Conservation (phyloP, 169 alveolate species). For the Plasmodium gaboni region DNA sequence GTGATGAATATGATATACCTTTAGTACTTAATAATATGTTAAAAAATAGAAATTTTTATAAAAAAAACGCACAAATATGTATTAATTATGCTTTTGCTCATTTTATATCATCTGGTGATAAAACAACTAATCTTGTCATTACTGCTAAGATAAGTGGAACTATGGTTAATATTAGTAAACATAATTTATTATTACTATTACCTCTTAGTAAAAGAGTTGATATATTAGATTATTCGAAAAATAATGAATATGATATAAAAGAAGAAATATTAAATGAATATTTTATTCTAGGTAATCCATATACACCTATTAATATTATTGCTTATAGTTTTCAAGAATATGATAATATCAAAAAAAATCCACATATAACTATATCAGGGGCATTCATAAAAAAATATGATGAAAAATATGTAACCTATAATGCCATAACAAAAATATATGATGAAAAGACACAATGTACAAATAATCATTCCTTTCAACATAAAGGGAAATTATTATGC, state of each 20-base stretch:
- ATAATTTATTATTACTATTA: slow-evolving; percentile 29
- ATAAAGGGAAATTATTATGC: slow-evolving; percentile 33
- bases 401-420: slow-evolving; percentile 13
- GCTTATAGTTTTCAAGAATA: slow-evolving; percentile 44
- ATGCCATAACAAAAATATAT: slow-evolving; percentile 7
- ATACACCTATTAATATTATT: slow-evolving; percentile 59
- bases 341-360: slow-evolving; percentile 45
- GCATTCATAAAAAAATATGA: slow-evolving; percentile 51
- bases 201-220: slow-evolving; percentile 68
- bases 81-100: slow-evolving; percentile 78
- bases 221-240: slow-evolving; percentile 38
- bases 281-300: slow-evolving; percentile 70
- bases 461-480: slow-evolving; percentile 24
- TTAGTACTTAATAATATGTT: slow-evolving; percentile 65
- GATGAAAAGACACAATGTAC: slow-evolving; percentile 19
- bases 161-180: slow-evolving; percentile 44
- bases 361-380: slow-evolving; percentile 46
- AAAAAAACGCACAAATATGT: slow-evolving; percentile 64
- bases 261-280: slow-evolving; percentile 75
- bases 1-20: slow-evolving; percentile 68
- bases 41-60: slow-evolving; percentile 64
- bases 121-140: slow-evolving; percentile 25
- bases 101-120: slow-evolving; percentile 46
- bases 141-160: slow-evolving; percentile 75
- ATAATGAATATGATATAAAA: slow-evolving; percentile 71